Evolutionary conservation across 768 basidiomycete species (phyloP).

Genomic region (Mrakia frigida): DNA sequence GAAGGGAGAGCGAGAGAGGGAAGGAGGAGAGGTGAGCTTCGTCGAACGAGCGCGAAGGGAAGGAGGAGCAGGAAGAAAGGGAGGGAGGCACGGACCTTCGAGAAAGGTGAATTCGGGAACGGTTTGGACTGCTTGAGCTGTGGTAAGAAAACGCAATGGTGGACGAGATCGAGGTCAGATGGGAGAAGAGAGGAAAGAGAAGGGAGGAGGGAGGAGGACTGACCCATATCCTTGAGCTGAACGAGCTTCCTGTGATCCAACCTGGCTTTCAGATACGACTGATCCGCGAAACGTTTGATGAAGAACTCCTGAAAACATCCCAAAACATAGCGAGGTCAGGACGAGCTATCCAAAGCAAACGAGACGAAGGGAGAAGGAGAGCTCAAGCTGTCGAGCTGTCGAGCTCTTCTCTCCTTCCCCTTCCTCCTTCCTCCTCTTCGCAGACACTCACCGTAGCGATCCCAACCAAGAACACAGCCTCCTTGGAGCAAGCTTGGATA

Average conservation of each 20-base stretch:
- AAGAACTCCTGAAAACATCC: conserved; percentile 26
- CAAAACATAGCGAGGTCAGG: background rate
- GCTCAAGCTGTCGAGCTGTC: background rate
- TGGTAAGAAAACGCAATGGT: background rate
- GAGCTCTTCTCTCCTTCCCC: background rate
- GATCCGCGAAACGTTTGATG: conserved; percentile 23
- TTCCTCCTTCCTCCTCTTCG: background rate
- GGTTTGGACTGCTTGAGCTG: conserved; percentile 12
- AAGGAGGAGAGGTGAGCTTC: conserved; percentile 1
- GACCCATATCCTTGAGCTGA: conserved; percentile 26
- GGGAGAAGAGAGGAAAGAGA: no score
- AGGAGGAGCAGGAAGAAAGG: background rate
- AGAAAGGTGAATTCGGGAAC: conserved; percentile 26
- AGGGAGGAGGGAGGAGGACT: background rate
- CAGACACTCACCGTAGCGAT: conserved; percentile 24
- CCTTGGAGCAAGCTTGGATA: conserved; percentile 24
- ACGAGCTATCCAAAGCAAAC: background rate
- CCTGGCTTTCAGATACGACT: conserved; percentile 23
- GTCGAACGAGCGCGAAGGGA: background rate
- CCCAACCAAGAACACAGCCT: conserved; percentile 26
- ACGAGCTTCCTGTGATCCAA: conserved; percentile 23
- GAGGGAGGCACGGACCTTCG: conserved; percentile 2
- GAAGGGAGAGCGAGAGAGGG: background rate
- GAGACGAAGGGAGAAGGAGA: background rate
- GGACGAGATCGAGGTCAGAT: background rate